Evolutionary conservation across 805 yeast species (phyloP), one percentile per base, ranked within the genome.

Genomic region (Naumovozyma dairenensis): DNA sequence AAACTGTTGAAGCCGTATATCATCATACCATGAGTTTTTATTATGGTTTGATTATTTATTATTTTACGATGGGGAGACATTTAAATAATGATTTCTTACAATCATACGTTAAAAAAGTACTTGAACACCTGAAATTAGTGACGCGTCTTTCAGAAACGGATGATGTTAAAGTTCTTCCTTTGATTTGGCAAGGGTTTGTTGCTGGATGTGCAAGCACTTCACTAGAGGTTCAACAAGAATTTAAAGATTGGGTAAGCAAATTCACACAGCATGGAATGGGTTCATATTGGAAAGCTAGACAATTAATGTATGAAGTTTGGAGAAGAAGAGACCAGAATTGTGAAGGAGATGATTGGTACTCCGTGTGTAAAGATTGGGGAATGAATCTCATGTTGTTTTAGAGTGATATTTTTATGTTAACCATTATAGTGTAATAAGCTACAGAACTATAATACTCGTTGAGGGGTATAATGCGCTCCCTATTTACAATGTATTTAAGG

Each of bases 131-230:
- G 44, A 75, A 78, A 46, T 63, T 67, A 36, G 70, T 85, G 35
- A 81, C 76, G 37, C 50, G 54, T 26, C 60, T 82, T 31, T 73
- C 78, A 21, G 68, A 69, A 5, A 41, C 43, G 3, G 54, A 61
- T n/a, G 59, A 66, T 15, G 75, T 72, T 18, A 74, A 78, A 1
- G 69, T 79, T 15, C 72, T 79, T 22, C 94, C 96, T 4, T 60
- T 83, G 21, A 75, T 83, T 46, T 85, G 94, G 92, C 89, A 81
- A 49, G 93, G 92, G 0, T 85, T 85, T 45, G 77, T 85, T 29
- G 86, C 89, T 1, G 94, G 93, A 0, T 79, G 92, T 48, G 85
- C 81, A 40, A 79, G 86, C 8, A 69, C 72, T 39, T 72, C 77
- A 5, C 45, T 56, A 1, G 65, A 63, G 22, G 56, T 77, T 24